Base-by-base conservation (phyloP, 2,329 filamentous ascomycete species). In the Ophiosphaerella narmari region DNA sequence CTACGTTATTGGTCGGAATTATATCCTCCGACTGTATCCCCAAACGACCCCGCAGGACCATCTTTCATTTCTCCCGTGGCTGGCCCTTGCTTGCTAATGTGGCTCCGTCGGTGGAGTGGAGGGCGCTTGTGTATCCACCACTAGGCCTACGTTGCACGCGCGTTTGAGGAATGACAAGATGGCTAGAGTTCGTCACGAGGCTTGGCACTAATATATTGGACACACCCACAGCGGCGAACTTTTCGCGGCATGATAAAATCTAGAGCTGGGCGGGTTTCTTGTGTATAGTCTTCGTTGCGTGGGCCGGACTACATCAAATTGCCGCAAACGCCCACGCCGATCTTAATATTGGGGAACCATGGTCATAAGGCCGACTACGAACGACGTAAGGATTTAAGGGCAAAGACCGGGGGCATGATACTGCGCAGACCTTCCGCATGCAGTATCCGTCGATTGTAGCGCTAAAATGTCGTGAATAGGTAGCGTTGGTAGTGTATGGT, bases 401-500 rank as follows among this genome's bases (percentile, higher is more conserved):
- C 26, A 29, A 29, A 29, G 26, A 8, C 7, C 4, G 26, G 26
- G 5, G 4, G 7, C 18, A 21, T 4, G 3, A 21, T 29, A 29
- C 2, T 29, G 26, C 33, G 7, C 14, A 9, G 34, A 46, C 21
- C 29, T 54, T 14, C 55, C 46, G 24, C 24, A 50, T 47, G 2
- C 7, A 43, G 56, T 50, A 62, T 40, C 40, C 42, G 39, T 54
- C 16, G 51, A 49, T 51, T 24, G 32, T 37, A 4, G 50, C 55
- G 46, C 54, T 62, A 56, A 54, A 48, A 55, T 52, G 40, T 51
- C 47, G 48, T 48, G 39, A 46, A 26, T 42, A 26, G 16, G 42
- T 59, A 56, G 50, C 47, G 42, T 38, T 12, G 29, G 29, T 24
- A 18, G 16, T 29, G 33, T 12, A 34, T 31, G 16, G n/a, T 26